phyloP scores from a whole-genome alignment of 148 eudicot species.

The Chenopodium formosanum region DNA sequence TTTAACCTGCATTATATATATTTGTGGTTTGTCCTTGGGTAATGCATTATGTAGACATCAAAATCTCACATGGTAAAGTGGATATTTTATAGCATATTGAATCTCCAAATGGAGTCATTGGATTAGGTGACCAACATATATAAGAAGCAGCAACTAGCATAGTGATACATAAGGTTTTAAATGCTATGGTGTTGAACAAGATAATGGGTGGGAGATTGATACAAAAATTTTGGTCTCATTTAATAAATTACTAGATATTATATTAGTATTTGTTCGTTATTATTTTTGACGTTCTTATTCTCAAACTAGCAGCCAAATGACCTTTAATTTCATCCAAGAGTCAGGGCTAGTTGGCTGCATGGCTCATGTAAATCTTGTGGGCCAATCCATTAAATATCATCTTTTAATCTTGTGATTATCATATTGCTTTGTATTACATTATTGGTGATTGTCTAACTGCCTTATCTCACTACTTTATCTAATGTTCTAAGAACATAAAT shows the following conservation, averaged over 20 bases:
- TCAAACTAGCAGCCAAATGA: too few relatives aligned
- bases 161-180: not conserved
- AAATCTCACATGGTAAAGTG: not conserved
- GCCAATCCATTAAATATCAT: not conserved
- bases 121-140: not conserved
- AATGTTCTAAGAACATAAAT: constrained; percentile 1
- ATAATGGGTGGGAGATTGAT: not conserved
- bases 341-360: too few relatives aligned
- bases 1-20: too few relatives aligned
- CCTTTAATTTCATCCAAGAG: too few relatives aligned
- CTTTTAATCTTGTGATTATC: not conserved
- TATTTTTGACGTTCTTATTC: too few relatives aligned
- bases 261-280: not conserved
- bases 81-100: too few relatives aligned
- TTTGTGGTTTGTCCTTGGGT: too few relatives aligned
- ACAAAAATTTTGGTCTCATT: not conserved
- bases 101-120: not conserved
- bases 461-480: not conserved
- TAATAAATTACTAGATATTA: not conserved
- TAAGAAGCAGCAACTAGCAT: not conserved
- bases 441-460: not conserved
- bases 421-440: not conserved
- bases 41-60: not conserved
- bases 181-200: not conserved
- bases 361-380: not conserved